Conservation (phyloP, 371 early-diverging fungal species). For the Mortierella sp. region DNA sequence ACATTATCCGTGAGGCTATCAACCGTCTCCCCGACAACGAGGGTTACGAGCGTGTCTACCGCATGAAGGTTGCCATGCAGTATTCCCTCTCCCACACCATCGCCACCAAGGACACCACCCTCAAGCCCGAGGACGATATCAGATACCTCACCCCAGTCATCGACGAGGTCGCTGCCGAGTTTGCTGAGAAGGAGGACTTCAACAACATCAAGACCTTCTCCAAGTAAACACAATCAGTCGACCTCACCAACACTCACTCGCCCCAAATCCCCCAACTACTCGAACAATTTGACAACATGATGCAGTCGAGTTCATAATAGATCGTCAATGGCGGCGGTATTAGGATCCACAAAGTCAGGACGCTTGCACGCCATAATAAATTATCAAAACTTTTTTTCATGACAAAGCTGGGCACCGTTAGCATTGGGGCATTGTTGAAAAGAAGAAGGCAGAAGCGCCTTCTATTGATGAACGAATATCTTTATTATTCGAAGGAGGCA, state of each 20-base stretch:
- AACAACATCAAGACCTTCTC: conserved; percentile 57
- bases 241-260: neutral
- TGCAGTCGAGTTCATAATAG: conserved; percentile 9
- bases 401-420: neutral
- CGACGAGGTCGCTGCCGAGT: conserved; percentile 87
- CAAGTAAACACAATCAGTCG: conserved; percentile 10
- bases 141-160: conserved; percentile 91
- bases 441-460: too few relatives aligned
- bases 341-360: neutral
- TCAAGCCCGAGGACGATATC: conserved; percentile 82
- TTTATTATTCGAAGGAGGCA: conserved; percentile 42
- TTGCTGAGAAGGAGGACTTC: conserved; percentile 83
- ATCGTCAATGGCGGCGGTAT: neutral
- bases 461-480: neutral
- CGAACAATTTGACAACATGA: conserved; percentile 2
- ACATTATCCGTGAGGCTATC: conserved; percentile 89
- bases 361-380: conserved; percentile 8
- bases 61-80: conserved; percentile 88
- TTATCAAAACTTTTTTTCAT: conserved; percentile 9
- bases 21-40: conserved; percentile 86
- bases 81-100: conserved; percentile 79
- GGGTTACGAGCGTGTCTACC: conserved; percentile 83
- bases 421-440: neutral
- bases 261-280: neutral
- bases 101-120: conserved; percentile 82